A percentile compares a stretch with the other conserved stretches of the same genome.
phyloP scores from a whole-genome alignment of 352 stramenopile species.

The Phytophthora megakarya region DNA sequence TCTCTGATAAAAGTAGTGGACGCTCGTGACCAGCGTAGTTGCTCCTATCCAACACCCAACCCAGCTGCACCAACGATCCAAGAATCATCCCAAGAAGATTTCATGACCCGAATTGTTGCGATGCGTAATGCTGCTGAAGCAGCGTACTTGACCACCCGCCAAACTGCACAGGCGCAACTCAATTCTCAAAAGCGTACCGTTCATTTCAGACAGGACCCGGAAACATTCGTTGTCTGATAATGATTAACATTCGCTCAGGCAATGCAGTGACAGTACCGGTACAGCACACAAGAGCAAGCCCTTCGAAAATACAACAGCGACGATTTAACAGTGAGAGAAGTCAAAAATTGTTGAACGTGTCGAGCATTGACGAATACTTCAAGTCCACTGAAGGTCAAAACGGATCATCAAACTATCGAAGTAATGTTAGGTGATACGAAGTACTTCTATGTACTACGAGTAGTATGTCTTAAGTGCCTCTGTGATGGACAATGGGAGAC shows the following conservation, averaged over 20 bases:
- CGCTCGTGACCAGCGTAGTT: slow-evolving; percentile 15
- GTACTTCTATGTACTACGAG: no score
- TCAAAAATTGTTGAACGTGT: no score
- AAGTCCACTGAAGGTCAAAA: no score
- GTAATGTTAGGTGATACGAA: no score
- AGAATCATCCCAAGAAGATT: slow-evolving; percentile 15
- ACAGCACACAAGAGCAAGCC: no score
- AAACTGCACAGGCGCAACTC: slow-evolving; percentile 19
- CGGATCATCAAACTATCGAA: no score
- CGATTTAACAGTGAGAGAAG: no score
- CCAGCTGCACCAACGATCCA: slow-evolving; percentile 3
- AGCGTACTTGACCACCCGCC: slow-evolving; percentile 50
- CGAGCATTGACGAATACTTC: no score
- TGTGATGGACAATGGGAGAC: no score
- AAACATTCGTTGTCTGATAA: slow-evolving; percentile 7
- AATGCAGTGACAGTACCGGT: no score
- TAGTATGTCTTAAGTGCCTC: no score
- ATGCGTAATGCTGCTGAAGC: slow-evolving; percentile 59
- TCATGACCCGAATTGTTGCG: slow-evolving; percentile 59
- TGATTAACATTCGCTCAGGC: neutral
- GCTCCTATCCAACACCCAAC: slow-evolving; percentile 5
- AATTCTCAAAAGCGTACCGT: slow-evolving; percentile 21
- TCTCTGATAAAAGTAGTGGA: slow-evolving; percentile 19
- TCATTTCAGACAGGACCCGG: slow-evolving; percentile 17
- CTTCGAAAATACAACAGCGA: no score